Conservation (phyloP, 116 monocot species). For the Iris pallida region DNA sequence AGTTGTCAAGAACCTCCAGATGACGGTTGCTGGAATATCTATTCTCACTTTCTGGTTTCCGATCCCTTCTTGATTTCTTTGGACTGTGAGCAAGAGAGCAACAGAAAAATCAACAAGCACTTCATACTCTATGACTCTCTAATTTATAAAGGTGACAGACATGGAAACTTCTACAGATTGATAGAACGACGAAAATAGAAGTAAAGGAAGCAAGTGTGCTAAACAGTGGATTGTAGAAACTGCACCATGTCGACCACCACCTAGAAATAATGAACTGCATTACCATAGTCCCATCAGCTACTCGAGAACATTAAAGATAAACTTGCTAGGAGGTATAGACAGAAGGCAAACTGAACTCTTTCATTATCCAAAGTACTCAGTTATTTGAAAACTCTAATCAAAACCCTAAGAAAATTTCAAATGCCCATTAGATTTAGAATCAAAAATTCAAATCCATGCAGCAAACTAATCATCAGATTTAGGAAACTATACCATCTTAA, state of each 20-base stretch:
- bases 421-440: not conserved
- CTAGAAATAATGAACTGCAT: not conserved
- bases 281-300: not conserved
- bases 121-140: not conserved
- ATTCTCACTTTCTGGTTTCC: conserved; percentile 33
- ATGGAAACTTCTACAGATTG: not conserved
- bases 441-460: not conserved
- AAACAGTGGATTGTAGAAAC: not conserved
- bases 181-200: not conserved
- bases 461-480: not conserved
- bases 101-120: not conserved
- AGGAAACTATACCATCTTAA: not conserved
- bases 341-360: not conserved
- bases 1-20: conserved; percentile 6
- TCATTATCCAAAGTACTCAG: not conserved
- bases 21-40: conserved; percentile 18
- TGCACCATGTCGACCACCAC: not conserved
- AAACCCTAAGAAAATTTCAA: not conserved
- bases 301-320: not conserved
- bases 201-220: not conserved
- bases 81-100: conserved; percentile 22
- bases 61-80: conserved; percentile 37
- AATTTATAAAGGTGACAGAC: not conserved
- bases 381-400: not conserved
- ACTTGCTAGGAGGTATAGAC: not conserved